A percentile compares a stretch with the other conserved stretches of the same genome.
Evolutionary conservation across 2,329 filamentous ascomycete species (phyloP).

Genomic region (Ophiocordyceps sinensis): DNA sequence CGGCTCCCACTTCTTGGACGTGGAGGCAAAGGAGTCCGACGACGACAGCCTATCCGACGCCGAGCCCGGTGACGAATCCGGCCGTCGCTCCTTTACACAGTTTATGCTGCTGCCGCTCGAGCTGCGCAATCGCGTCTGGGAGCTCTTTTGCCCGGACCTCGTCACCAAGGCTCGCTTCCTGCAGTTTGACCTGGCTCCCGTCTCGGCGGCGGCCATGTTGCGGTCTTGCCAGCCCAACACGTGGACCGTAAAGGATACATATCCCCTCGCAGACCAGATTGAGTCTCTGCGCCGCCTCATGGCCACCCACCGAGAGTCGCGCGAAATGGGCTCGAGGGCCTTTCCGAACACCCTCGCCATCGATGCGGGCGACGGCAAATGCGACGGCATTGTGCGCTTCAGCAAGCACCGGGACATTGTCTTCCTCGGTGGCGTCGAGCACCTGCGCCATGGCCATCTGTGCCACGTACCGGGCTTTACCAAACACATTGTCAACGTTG

Average conservation of each 20-base stretch:
- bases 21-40: conserved; percentile 5
- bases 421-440: conserved; percentile 5
- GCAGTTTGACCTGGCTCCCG: conserved; percentile 3
- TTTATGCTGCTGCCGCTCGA: conserved; percentile 17
- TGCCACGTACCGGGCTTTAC: conserved; percentile 12
- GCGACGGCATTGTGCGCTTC: conserved; percentile 13
- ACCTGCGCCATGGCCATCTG: neutral
- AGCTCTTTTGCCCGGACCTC: conserved; percentile 16
- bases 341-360: conserved; percentile 19
- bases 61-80: neutral
- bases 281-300: conserved; percentile 14
- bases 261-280: conserved; percentile 14
- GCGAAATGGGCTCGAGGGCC: conserved; percentile 13
- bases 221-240: neutral
- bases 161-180: conserved; percentile 8
- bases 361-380: conserved; percentile 5
- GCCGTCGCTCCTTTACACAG: conserved; percentile 7
- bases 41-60: neutral
- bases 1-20: conserved; percentile 2
- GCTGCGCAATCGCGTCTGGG: conserved; percentile 19
- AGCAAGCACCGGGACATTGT: conserved; percentile 17
- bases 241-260: conserved; percentile 9
- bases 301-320: conserved; percentile 21
- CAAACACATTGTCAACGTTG: conserved; percentile 14
- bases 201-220: neutral